Conservation (phyloP, 768 basidiomycete genomes). For the Leccinellum luteum region DNA sequence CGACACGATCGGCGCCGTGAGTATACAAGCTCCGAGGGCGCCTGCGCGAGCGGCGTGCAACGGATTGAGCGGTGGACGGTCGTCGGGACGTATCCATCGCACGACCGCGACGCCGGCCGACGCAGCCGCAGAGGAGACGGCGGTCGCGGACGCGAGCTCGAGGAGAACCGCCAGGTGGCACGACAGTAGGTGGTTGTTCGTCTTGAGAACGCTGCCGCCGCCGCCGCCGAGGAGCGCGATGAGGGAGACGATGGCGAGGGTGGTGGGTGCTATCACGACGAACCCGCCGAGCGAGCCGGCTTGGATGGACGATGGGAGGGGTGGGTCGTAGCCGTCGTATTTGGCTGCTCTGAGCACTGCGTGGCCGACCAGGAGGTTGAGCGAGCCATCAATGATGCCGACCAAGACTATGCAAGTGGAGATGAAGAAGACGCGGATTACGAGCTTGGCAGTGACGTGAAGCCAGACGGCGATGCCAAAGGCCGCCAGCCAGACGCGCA, state of each 20-base stretch:
- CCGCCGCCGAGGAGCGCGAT: slow-evolving; percentile 7
- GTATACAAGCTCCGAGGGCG: slow-evolving; percentile 7
- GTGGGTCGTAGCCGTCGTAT: slow-evolving; percentile 9
- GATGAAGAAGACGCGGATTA: slow-evolving; percentile 6
- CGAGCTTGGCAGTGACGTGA: slow-evolving; percentile 7
- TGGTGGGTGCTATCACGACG: slow-evolving; percentile 9
- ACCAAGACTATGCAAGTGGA: slow-evolving; percentile 3
- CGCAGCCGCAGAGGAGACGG: slow-evolving; percentile 14
- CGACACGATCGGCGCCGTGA: slow-evolving; percentile 10
- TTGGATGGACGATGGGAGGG: slow-evolving; percentile 6
- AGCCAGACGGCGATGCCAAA: slow-evolving; percentile 15
- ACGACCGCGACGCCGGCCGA: slow-evolving; percentile 8
- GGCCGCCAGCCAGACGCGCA: slow-evolving; percentile 9
- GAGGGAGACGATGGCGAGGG: slow-evolving; percentile 1
- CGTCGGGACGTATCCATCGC: background rate
- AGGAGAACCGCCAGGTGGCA: slow-evolving; percentile 3
- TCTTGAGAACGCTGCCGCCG: background rate
- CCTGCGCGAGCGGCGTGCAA: slow-evolving; percentile 17
- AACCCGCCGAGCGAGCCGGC: slow-evolving; percentile 15
- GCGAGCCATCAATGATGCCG: slow-evolving; percentile 3
- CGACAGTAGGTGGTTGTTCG: background rate
- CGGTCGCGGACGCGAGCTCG: slow-evolving; percentile 7
- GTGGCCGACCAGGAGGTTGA: slow-evolving; percentile 12
- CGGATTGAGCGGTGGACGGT: background rate
- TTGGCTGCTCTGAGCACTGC: slow-evolving; percentile 12